These are phyloP conservation scores for Drechslerella dactyloides DNA, from an alignment of 2,329 filamentous ascomycete genomes.

Conservation along the genomic window DNA sequence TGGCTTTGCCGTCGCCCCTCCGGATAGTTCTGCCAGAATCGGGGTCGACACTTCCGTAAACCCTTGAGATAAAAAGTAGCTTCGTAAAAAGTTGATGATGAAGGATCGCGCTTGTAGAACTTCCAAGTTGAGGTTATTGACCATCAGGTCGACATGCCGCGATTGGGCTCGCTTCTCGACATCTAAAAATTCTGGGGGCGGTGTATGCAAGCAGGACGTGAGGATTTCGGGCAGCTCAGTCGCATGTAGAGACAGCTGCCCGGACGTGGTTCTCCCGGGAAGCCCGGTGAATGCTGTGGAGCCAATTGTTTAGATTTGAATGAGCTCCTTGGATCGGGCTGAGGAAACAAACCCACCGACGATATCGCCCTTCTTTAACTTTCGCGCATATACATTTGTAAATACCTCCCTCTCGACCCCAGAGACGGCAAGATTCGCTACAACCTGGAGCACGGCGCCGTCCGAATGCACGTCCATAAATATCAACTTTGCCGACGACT, in stretches of 20 bases:
- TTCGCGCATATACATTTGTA: conserved; percentile 9
- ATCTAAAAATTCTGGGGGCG: conserved; percentile 74
- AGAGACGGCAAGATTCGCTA: conserved; percentile 71
- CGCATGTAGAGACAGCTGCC: conserved; percentile 76
- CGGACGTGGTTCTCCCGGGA: conserved; percentile 72
- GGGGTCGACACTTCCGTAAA: conserved; percentile 93
- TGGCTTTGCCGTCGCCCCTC: conserved; percentile 85
- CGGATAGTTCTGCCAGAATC: conserved; percentile 78
- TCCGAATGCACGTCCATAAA: conserved; percentile 83
- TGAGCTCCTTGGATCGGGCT: conserved; percentile 49
- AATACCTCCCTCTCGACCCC: conserved; percentile 1
- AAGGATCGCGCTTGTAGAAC: conserved; percentile 75
- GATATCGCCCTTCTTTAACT: conserved; percentile 72
- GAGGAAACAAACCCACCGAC: conserved; percentile 68
- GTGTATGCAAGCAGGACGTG: conserved; percentile 77
- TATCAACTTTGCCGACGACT: conserved; percentile 76
- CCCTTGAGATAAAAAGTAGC: conserved; percentile 71
- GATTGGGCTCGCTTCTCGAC: conserved; percentile 75
- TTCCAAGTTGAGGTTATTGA: conserved; percentile 72
- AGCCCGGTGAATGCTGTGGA: conserved; percentile 70
- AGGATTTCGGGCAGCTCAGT: conserved; percentile 72
- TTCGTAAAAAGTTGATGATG: conserved; percentile 75
- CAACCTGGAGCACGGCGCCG: conserved; percentile 74
- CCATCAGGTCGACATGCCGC: conserved; percentile 85
- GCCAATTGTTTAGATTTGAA: conserved; percentile 14